Conservation (phyloP, 805 yeast genomes). For the Starmerella sirachaensis region DNA sequence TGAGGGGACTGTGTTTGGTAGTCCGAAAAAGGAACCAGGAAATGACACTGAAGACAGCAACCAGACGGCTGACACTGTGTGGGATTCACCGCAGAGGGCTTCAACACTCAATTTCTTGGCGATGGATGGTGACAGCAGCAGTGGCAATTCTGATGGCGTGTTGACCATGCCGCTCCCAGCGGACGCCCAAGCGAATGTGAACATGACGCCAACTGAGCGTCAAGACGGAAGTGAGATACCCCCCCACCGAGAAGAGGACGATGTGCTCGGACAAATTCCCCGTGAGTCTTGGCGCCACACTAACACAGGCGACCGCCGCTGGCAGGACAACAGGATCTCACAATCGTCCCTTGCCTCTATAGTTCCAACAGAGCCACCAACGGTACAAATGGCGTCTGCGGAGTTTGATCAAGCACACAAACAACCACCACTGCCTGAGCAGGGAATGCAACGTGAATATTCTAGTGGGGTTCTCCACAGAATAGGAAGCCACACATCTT, state of each 20-base stretch:
- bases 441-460: conserved; percentile 24
- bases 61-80: conserved; percentile 16
- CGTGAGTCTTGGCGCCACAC: conserved; percentile 52
- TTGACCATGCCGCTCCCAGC: conserved; percentile 6
- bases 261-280: conserved; percentile 28
- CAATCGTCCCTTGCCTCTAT: conserved; percentile 69
- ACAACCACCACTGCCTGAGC: conserved; percentile 1
- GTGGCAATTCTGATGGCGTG: conserved; percentile 6
- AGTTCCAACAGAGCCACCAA: conserved; percentile 60
- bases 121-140: conserved; percentile 27
- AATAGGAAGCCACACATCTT: conserved; percentile 27
- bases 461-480: conserved; percentile 27
- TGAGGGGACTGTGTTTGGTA: conserved; percentile 20
- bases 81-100: conserved; percentile 30
- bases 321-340: conserved; percentile 47
- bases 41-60: conserved; percentile 22
- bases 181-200: conserved; percentile 3
- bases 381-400: conserved; percentile 57
- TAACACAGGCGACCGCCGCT: conserved; percentile 27
- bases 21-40: conserved; percentile 18
- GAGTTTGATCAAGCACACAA: conserved; percentile 12
- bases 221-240: conserved; percentile 6
- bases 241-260: conserved; percentile 14
- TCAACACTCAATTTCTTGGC: conserved; percentile 29
- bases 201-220: conserved; percentile 1